Evolutionary conservation across 2,329 filamentous ascomycete species (phyloP).

Genomic region (Epichloe aotearoae): DNA sequence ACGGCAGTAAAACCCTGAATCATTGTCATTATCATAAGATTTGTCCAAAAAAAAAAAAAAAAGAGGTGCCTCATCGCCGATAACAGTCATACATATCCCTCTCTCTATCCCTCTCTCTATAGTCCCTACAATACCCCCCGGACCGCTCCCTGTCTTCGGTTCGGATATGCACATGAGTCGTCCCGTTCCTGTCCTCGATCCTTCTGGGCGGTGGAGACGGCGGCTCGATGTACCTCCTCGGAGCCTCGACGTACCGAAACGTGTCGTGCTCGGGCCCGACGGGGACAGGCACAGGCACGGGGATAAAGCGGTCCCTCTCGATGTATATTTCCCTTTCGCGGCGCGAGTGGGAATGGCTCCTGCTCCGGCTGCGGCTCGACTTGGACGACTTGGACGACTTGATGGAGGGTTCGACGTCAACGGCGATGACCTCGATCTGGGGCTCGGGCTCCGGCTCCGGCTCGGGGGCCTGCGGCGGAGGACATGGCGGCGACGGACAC

Average conservation of each 20-base stretch:
- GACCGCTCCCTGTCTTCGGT: slow-evolving; percentile 21
- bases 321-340: slow-evolving; percentile 35
- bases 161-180: slow-evolving; percentile 13
- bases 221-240: slow-evolving; percentile 21
- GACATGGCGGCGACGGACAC: slow-evolving; percentile 1
- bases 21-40: background rate
- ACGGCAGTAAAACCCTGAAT: too few species aligned
- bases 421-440: slow-evolving; percentile 26
- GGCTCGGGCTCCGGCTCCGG: slow-evolving; percentile 13
- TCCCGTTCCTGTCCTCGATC: slow-evolving; percentile 15
- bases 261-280: slow-evolving; percentile 32
- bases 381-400: slow-evolving; percentile 11
- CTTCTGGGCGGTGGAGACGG: slow-evolving; percentile 17
- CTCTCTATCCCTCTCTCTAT: slow-evolving; percentile 3
- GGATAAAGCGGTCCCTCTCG: slow-evolving; percentile 37
- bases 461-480: slow-evolving; percentile 5
- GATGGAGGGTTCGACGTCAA: slow-evolving; percentile 20
- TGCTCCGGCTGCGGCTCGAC: slow-evolving; percentile 15
- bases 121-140: slow-evolving; percentile 17
- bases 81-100: slow-evolving; percentile 3
- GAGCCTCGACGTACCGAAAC: slow-evolving; percentile 39
- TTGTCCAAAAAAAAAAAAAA: background rate
- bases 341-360: slow-evolving; percentile 11
- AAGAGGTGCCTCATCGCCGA: slow-evolving; percentile 1
- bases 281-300: slow-evolving; percentile 28